Evolutionary conservation across 495 filamentous ascomycete genomes (phyloP), one percentile per base, ranked within the genome.

Genomic region (Ramalina peruviana): DNA sequence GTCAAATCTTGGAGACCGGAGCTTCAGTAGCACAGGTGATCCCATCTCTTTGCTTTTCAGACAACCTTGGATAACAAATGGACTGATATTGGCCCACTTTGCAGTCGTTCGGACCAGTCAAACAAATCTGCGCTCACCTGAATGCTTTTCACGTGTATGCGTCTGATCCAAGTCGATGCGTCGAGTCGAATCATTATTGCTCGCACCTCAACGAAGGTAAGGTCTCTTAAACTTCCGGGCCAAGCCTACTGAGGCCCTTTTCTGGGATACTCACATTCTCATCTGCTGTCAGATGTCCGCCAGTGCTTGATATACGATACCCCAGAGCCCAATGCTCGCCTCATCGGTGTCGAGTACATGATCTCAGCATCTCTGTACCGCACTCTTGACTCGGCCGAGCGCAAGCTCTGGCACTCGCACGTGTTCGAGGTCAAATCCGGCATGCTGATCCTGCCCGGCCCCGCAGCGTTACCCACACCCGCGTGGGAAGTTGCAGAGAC

Each of bases 261-360:
- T 9, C 13, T 36, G 16, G 15, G 10, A 15, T 30, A 13, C 23
- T 53, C 41, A 57, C 36, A 19, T 25, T 39, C 37, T 6, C 19
- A 11, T 11, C 49, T 27, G 50, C 7, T 45, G 23, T 40, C 25
- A 25, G 80, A 83, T 55, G 62, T 83, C 48, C 76, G 86, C 19
- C 86, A 89, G 71, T 96, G 90, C 58, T 73, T 95, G 37, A 77
- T 95, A 45, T 94, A 94, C 71, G 86, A 90, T 64, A 72, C 73
- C 1, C 67, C 78, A 1, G 64, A 65, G 0, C 66, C 74, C 16
- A 78, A 79, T 41, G 86, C 88, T 9, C 72, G 82, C 3, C 70
- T 94, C 12, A 81, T 94, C 53, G 88, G 88, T 36, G 71, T 95
- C 54, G 90, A 96, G 65, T 95, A 95, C 71, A 92, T 96, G 88